phyloP scores from a whole-genome alignment of 2,329 filamentous ascomycete species.

The Periconia sp. region DNA sequence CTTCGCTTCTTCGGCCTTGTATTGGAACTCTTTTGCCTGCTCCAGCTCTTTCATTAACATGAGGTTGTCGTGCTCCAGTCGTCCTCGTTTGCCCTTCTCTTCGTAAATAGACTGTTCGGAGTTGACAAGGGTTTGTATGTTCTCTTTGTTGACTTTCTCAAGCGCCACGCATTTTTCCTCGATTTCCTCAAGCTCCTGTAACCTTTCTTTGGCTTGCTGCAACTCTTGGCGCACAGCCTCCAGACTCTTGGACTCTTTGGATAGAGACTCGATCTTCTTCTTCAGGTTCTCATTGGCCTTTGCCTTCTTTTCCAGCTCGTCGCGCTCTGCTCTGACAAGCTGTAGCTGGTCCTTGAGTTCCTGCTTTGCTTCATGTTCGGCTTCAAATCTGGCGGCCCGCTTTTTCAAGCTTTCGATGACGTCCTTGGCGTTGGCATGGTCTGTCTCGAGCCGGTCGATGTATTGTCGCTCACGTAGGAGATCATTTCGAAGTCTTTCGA shows the following conservation, averaged over 20 bases:
- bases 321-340: slow-evolving; percentile 51
- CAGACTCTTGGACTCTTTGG: slow-evolving; percentile 50
- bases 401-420: slow-evolving; percentile 50
- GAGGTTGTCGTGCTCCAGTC: slow-evolving; percentile 52
- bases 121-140: slow-evolving; percentile 52
- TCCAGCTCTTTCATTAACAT: slow-evolving; percentile 51
- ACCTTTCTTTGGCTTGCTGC: slow-evolving; percentile 46
- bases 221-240: slow-evolving; percentile 49
- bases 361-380: slow-evolving; percentile 48
- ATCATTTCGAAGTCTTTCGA: slow-evolving; percentile 48
- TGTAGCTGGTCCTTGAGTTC: slow-evolving; percentile 55
- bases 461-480: slow-evolving; percentile 51
- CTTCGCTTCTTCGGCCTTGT: slow-evolving; percentile 51
- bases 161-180: slow-evolving; percentile 48
- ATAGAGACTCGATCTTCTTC: slow-evolving; percentile 55
- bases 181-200: slow-evolving; percentile 49
- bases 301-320: slow-evolving; percentile 51
- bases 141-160: slow-evolving; percentile 55
- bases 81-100: slow-evolving; percentile 50
- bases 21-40: slow-evolving; percentile 50
- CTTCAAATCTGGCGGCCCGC: slow-evolving; percentile 47
- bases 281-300: slow-evolving; percentile 56
- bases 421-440: slow-evolving; percentile 48
- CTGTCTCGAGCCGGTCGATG: slow-evolving; percentile 53
- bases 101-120: slow-evolving; percentile 56